Conservation (phyloP, 2,329 filamentous ascomycete species). For the Scedosporium dehoogii region DNA sequence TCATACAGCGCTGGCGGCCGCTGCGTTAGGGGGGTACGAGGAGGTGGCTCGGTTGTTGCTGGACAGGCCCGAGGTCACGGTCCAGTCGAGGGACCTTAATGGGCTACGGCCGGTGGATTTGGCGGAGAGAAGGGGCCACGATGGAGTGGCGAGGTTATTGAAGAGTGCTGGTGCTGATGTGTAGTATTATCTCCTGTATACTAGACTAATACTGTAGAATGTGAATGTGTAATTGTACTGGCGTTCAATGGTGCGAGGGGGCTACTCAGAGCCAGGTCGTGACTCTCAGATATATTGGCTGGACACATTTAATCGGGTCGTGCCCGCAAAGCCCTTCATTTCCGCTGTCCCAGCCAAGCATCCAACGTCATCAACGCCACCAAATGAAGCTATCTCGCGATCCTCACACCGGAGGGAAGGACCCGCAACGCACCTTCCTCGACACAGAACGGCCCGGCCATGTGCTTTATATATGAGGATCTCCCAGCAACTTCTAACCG, state of each 20-base stretch:
- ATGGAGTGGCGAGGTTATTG: not conserved
- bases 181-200: not conserved
- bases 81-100: not conserved
- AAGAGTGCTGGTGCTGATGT: not conserved
- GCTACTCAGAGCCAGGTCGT: too few species aligned
- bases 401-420: too few species aligned
- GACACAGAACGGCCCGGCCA: too few species aligned
- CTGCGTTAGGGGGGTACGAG: constrained; percentile 5
- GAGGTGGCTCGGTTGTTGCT: constrained; percentile 2
- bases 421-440: too few species aligned
- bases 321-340: too few species aligned
- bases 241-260: not conserved
- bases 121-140: constrained; percentile 4
- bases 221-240: not conserved
- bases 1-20: constrained; percentile 7
- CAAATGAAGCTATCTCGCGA: too few species aligned
- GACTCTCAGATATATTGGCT: too few species aligned
- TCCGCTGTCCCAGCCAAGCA: too few species aligned
- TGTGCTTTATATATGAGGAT: too few species aligned
- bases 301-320: too few species aligned
- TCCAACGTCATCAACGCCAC: too few species aligned
- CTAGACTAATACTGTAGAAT: not conserved
- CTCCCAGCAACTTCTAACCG: too few species aligned
- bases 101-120: not conserved
- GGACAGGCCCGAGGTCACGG: not conserved